A percentile compares a stretch with the other conserved stretches of the same genome.
phyloP scores from a whole-genome alignment of 352 stramenopile species.

The Pythium insidiosum region DNA sequence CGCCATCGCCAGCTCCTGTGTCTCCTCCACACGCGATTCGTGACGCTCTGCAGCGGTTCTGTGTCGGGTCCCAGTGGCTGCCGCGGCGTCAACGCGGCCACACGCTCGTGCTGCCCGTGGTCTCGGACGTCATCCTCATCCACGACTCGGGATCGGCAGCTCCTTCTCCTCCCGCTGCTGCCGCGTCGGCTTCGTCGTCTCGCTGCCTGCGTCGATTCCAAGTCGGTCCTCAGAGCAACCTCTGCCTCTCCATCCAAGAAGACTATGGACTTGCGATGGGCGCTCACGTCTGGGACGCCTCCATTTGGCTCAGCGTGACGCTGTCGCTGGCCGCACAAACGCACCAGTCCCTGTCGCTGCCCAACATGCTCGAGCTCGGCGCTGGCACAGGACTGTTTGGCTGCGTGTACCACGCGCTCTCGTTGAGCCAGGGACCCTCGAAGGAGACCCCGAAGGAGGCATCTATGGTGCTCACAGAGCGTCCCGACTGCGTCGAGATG shows the following conservation, averaged over 20 bases:
- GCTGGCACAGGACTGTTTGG: slow-evolving; percentile 47
- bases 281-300: slow-evolving; percentile 59
- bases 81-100: not conserved
- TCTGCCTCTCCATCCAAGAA: slow-evolving; percentile 35
- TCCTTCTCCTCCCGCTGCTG: not conserved
- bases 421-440: not conserved
- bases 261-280: slow-evolving; percentile 63
- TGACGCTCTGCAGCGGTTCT: slow-evolving; percentile 31
- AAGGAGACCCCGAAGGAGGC: not conserved
- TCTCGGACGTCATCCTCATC: slow-evolving; percentile 18
- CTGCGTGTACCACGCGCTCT: slow-evolving; percentile 10
- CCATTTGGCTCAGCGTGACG: slow-evolving; percentile 36
- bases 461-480: slow-evolving; percentile 29
- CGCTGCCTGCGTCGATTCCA: slow-evolving; percentile 9
- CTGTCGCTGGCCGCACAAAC: slow-evolving; percentile 5
- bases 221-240: too few species aligned
- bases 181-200: not conserved
- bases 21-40: too few species aligned
- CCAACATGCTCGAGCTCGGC: slow-evolving; percentile 31
- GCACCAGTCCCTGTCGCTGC: too few species aligned
- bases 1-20: too few species aligned
- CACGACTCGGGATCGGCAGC: not conserved
- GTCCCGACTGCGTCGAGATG: slow-evolving; percentile 15
- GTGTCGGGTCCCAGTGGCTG: slow-evolving; percentile 22
- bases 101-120: slow-evolving; percentile 30